Base-by-base conservation (phyloP, 176 grass and related monocot genomes). In the Echinochloa phyllopogon region DNA sequence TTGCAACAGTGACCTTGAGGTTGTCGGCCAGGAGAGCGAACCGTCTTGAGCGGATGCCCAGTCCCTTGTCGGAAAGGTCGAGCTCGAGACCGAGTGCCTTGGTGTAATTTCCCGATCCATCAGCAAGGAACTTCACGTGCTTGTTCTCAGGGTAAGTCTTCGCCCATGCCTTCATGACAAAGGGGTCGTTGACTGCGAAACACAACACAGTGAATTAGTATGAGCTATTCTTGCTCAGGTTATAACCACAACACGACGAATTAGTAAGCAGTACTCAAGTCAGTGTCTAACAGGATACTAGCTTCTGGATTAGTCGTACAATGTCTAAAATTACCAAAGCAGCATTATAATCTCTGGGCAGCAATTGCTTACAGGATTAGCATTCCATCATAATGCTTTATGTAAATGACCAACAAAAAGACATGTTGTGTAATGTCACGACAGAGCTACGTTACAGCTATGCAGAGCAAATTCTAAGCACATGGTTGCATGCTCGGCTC, bases 161-260 rank as follows among this genome's bases (percentile, higher is more conserved):
- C 63, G 94, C 83, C 94, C 94, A 97, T 72, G 90, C 94, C 90
- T 94, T 97, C 94, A 97, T 97, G 76, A 97, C 94, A 82, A 94
- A 97, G 56, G 84, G 85, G 56, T 97, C 94, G 8, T 97, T 97
- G 48, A 97, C 94, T 97, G 85, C 85, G 75, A 37, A 84, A 37
- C 24, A 53, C 33, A 72, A 57, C 1, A 75, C 0, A 75, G 8
- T n/a, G 45, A 75, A 68, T 80, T 20, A 33, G 29, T 33, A 80
- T 50, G 25, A 42, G 16, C 8, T 40, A 36, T 29, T 59, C 27
- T 58, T 40, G 37, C 6, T 15, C n/a, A 66, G 75, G 17, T 39
- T 14, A 73, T 40, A 73, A 13, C 6, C 5, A 49, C 52, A 76
- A 47, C 73, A 58, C 1, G 39, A 11, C 37, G 23, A n/a, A 70